These are phyloP conservation scores for Talaromyces proteolyticus DNA, from an alignment of 495 filamentous ascomycete species.

Conservation along the genomic window DNA sequence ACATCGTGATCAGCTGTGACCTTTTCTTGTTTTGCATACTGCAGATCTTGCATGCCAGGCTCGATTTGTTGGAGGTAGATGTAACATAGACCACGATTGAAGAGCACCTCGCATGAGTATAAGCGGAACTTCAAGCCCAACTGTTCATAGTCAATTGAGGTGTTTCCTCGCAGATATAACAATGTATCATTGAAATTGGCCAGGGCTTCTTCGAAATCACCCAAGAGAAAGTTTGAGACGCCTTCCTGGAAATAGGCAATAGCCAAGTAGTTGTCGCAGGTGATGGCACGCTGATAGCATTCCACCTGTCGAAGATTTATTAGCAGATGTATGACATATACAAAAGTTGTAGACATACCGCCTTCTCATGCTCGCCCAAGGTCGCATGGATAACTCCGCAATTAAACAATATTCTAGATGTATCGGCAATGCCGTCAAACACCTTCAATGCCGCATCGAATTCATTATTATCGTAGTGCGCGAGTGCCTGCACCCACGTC, in stretches of 20 bases:
- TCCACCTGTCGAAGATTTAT: conserved; percentile 57
- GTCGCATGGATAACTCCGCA: conserved; percentile 98
- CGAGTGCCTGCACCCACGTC: conserved; percentile 91
- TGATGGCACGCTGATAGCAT: conserved; percentile 86
- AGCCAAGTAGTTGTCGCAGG: conserved; percentile 88
- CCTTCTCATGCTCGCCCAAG: conserved; percentile 91
- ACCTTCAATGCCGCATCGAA: conserved; percentile 79
- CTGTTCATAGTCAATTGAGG: conserved; percentile 97
- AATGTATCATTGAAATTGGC: conserved; percentile 99
- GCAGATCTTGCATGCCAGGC: conserved; percentile 83
- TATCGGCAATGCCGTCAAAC: conserved; percentile 87
- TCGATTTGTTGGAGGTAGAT: conserved; percentile 92
- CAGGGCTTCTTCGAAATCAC: conserved; percentile 95
- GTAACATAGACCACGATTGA: conserved; percentile 97
- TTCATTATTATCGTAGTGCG: conserved; percentile 91
- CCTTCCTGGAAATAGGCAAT: conserved; percentile 99
- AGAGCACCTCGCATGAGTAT: conserved; percentile 95
- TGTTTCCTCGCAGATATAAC: conserved; percentile 90
- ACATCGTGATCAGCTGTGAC: conserved; percentile 92
- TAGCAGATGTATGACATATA: not conserved
- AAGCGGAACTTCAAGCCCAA: conserved; percentile 93
- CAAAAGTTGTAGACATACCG: conserved; percentile 56
- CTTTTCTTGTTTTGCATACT: conserved; percentile 93
- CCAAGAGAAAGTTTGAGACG: conserved; percentile 95
- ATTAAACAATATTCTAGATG: conserved; percentile 98